Evolutionary conservation across 345 rosid genomes (phyloP), one percentile per base, ranked within the genome.

Genomic region (Boechera stricta): DNA sequence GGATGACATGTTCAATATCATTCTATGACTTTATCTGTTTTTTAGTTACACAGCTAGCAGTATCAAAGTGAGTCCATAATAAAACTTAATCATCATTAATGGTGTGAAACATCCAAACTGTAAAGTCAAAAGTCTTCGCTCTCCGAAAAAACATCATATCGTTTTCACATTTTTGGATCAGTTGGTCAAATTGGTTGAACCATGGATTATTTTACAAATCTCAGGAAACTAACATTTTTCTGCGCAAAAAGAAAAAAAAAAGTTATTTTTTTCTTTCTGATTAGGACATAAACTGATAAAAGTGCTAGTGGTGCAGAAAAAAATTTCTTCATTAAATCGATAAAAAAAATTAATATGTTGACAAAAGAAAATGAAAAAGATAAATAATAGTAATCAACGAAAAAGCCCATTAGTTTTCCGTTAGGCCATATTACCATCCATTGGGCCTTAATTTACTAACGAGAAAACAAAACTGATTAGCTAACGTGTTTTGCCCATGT

Each of bases 111-210:
- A 3, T 55, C 36, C 0, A 55, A 55, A 28, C 29, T 55, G 18
- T 28, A 28, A 28, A 54, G 11, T 28, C 7, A 54, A 26, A 21
- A 26, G 35, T 54, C 35, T 54, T 8, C 38, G 38, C 29, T 28
- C 29, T 28, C 29, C 29, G 29, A 28, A 28, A 21, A 28, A 1
- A 28, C 29, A 28, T 28, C 32, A 31, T 31, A 31, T 31, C 5
- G 32, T 31, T 31, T 3, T 31, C 32, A 31, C 4, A 4, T 31
- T 31, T 3, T 31, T 31, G 32, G 32, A 31, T 31, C 5, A 28
- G 8, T 57, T 57, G 61, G 62, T 57, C 62, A 57, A 57, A 32
- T 31, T 31, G 62, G 18, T 55, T 57, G 62, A 31, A 57, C 62
- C 26, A 32, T 33, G 7, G 6, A 58, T 57, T 32, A 12, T 56